Percentiles rank a stretch among this genome's conserved stretches.
Conservation (phyloP, 306 rosid genomes). For the Cicer pinnatifidum region DNA sequence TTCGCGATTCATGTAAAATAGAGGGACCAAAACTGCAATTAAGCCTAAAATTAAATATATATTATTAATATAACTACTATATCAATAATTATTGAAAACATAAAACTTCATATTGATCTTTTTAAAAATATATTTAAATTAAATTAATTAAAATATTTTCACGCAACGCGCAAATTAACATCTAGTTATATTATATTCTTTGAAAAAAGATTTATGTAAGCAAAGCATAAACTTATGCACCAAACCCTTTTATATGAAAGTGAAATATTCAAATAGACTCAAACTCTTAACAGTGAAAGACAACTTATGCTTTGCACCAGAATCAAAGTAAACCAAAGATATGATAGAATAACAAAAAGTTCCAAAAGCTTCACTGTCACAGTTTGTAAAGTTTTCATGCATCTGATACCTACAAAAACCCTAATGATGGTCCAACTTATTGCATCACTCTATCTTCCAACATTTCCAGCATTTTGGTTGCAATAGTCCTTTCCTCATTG, state of each 20-base stretch:
- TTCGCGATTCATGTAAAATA: too few species aligned
- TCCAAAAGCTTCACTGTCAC: slow-evolving; percentile 65
- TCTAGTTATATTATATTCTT: neutral
- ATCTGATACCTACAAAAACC: slow-evolving; percentile 74
- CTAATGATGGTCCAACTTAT: slow-evolving; percentile 37
- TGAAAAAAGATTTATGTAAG: slow-evolving; percentile 50
- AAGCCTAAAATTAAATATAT: too few species aligned
- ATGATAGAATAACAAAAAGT: slow-evolving; percentile 62
- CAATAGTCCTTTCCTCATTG: slow-evolving; percentile 17
- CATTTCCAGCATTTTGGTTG: slow-evolving; percentile 40
- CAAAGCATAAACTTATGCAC: slow-evolving; percentile 66
- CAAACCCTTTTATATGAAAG: slow-evolving; percentile 48
- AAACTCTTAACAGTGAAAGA: slow-evolving; percentile 26
- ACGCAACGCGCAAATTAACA: too few species aligned
- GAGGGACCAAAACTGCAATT: too few species aligned
- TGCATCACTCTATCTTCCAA: slow-evolving; percentile 44
- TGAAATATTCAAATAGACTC: slow-evolving; percentile 45
- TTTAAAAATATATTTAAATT: too few species aligned
- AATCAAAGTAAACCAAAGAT: slow-evolving; percentile 64
- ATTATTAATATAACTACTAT: too few species aligned
- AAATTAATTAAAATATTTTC: too few species aligned
- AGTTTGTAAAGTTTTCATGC: slow-evolving; percentile 52
- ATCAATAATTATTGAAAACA: too few species aligned
- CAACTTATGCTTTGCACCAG: slow-evolving; percentile 78
- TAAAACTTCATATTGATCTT: too few species aligned